phyloP scores from a whole-genome alignment of 306 rosid species.

The Malus sylvestris region DNA sequence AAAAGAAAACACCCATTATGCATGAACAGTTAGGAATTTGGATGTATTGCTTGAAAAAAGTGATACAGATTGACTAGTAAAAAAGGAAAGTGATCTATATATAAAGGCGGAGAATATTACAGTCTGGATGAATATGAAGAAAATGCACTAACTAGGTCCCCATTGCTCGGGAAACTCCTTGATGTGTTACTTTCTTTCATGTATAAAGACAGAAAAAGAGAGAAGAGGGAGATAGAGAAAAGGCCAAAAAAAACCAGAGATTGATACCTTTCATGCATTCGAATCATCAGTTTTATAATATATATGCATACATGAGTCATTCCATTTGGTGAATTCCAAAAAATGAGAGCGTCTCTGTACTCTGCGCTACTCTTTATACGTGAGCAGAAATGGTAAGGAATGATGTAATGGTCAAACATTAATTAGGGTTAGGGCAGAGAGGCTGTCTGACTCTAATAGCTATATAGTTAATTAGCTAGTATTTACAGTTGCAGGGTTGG shows the following conservation, averaged over 20 bases:
- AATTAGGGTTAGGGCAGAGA: neutral
- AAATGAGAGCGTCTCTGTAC: constrained; percentile 40
- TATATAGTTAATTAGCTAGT: neutral
- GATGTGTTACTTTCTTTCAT: constrained; percentile 66
- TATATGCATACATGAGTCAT: constrained; percentile 50
- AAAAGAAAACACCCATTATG: constrained; percentile 23
- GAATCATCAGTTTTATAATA: neutral
- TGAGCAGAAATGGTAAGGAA: constrained; percentile 9
- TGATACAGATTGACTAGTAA: constrained; percentile 11
- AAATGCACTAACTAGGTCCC: constrained; percentile 23
- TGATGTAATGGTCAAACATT: neutral
- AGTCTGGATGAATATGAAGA: neutral
- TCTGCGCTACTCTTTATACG: neutral
- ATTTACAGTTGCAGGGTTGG: neutral
- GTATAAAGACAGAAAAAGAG: constrained; percentile 45
- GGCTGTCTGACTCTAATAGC: neutral
- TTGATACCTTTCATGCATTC: neutral
- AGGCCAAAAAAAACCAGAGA: constrained; percentile 26
- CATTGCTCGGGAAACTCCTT: constrained; percentile 55
- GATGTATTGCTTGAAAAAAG: constrained; percentile 19
- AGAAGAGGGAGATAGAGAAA: constrained; percentile 16
- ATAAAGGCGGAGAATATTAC: neutral
- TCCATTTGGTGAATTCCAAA: constrained; percentile 46
- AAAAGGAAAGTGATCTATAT: neutral
- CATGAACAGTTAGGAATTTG: constrained; percentile 54